Evolutionary conservation across 1,284 basidiomycete genomes (phyloP).

Genomic region (Heimioporus retisporus): DNA sequence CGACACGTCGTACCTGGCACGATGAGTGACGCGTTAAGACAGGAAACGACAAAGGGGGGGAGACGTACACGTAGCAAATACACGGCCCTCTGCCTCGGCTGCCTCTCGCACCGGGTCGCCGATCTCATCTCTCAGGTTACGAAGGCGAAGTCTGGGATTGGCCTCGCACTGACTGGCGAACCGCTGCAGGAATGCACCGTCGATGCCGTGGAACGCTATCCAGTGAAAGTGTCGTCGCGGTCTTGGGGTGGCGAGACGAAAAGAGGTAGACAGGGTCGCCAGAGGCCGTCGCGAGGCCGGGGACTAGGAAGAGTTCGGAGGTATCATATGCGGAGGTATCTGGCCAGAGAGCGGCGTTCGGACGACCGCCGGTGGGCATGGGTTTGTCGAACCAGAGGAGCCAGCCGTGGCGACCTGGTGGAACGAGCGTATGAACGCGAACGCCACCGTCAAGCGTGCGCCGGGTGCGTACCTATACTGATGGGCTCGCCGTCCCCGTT

Average conservation of each 20-base stretch:
- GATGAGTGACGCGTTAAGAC: neutral
- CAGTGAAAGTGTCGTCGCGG: slow-evolving; percentile 81
- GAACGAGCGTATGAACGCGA: neutral
- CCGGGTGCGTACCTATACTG: slow-evolving; percentile 13
- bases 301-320: slow-evolving; percentile 74
- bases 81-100: slow-evolving; percentile 79
- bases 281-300: slow-evolving; percentile 65
- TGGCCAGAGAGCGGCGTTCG: slow-evolving; percentile 81
- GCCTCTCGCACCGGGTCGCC: slow-evolving; percentile 75
- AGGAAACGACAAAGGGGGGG: too few species aligned
- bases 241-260: slow-evolving; percentile 78
- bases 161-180: slow-evolving; percentile 74
- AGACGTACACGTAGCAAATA: slow-evolving; percentile 78
- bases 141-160: slow-evolving; percentile 63
- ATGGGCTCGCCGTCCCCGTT: slow-evolving; percentile 74
- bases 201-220: slow-evolving; percentile 83
- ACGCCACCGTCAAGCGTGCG: neutral
- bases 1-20: slow-evolving; percentile 78
- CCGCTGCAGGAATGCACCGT: slow-evolving; percentile 82
- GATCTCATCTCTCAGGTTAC: slow-evolving; percentile 71
- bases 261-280: slow-evolving; percentile 75
- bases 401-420: slow-evolving; percentile 80
- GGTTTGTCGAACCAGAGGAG: slow-evolving; percentile 82
- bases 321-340: slow-evolving; percentile 75
- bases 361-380: slow-evolving; percentile 70